A percentile compares a stretch with the other conserved stretches of the same genome.
These are phyloP conservation scores for Penicillium pancosmium DNA, from an alignment of 495 filamentous ascomycete genomes.

Conservation along the genomic window DNA sequence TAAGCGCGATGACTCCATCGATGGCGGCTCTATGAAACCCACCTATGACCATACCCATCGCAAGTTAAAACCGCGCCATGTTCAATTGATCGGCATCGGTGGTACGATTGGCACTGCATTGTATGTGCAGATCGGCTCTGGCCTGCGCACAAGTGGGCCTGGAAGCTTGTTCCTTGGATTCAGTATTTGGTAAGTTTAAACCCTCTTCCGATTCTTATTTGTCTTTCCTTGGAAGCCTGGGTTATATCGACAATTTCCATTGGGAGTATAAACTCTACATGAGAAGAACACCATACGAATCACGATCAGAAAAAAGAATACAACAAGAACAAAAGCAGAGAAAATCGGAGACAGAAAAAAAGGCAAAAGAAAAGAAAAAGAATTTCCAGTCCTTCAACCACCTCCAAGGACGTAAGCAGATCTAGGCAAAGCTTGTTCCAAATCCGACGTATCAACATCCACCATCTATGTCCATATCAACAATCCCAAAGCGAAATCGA, in stretches of 20 bases:
- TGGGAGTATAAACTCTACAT: not conserved
- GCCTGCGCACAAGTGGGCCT: conserved; percentile 71
- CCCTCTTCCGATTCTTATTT: not conserved
- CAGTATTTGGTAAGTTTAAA: conserved; percentile 37
- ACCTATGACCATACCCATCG: conserved; percentile 55
- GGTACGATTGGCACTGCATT: conserved; percentile 82
- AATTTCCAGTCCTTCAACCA: not conserved
- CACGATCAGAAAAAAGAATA: not conserved
- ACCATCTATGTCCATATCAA: not conserved
- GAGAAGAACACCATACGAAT: not conserved
- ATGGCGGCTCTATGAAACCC: conserved; percentile 30
- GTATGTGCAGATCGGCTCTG: conserved; percentile 73
- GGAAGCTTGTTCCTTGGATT: conserved; percentile 78
- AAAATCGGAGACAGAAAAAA: not conserved
- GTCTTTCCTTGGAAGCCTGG: conserved; percentile 4
- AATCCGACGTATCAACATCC: not conserved
- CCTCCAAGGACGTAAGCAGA: not conserved
- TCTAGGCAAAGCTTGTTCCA: not conserved
- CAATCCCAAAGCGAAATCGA: not conserved
- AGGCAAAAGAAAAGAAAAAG: not conserved
- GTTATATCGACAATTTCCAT: not conserved
- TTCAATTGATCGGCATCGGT: conserved; percentile 76
- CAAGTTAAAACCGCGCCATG: conserved; percentile 65
- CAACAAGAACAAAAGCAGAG: not conserved
- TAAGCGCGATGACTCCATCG: conserved; percentile 27